Percentiles rank a stretch among this genome's conserved stretches.
Evolutionary conservation across 192 early-diverging fungal genomes (phyloP).

Genomic region (Coemansia sp.): DNA sequence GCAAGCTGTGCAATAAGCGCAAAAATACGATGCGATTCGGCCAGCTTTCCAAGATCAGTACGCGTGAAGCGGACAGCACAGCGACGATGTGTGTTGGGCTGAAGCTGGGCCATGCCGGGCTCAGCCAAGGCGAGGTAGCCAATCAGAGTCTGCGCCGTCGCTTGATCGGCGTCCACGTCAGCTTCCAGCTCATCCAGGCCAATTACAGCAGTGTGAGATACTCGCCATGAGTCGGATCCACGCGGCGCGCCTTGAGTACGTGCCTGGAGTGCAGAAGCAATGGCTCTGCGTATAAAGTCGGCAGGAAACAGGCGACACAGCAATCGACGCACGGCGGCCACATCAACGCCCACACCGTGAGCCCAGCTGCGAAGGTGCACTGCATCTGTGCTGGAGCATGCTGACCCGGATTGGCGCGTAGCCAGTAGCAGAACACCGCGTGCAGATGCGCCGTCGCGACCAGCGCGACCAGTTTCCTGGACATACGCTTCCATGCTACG

Average conservation of each 20-base stretch:
- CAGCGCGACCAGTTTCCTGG: slow-evolving; percentile 74
- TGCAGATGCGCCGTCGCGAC: slow-evolving; percentile 59
- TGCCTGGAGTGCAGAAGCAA: slow-evolving; percentile 10
- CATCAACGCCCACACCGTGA: slow-evolving; percentile 28
- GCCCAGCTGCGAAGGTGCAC: slow-evolving; percentile 32
- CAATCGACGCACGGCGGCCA: slow-evolving; percentile 24
- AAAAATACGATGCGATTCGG: slow-evolving; percentile 27
- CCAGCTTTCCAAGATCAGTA: slow-evolving; percentile 32
- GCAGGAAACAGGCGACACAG: slow-evolving; percentile 25
- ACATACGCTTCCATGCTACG: slow-evolving; percentile 73
- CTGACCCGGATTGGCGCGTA: background rate
- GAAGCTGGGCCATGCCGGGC: slow-evolving; percentile 18
- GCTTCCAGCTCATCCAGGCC: slow-evolving; percentile 19
- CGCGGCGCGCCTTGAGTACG: background rate
- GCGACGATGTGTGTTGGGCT: slow-evolving; percentile 40
- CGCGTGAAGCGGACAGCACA: slow-evolving; percentile 35
- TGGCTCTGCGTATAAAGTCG: slow-evolving; percentile 21
- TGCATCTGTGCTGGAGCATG: slow-evolving; percentile 16
- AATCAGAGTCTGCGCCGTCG: slow-evolving; percentile 39
- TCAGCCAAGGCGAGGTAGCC: slow-evolving; percentile 39
- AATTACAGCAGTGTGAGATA: slow-evolving; percentile 23
- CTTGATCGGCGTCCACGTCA: slow-evolving; percentile 32
- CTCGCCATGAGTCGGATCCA: slow-evolving; percentile 3
- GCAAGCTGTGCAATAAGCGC: slow-evolving; percentile 18
- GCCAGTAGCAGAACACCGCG: slow-evolving; percentile 58